Evolutionary conservation across 345 rosid species (phyloP), one percentile per base, ranked within the genome.

Genomic region (Salix dunnii): DNA sequence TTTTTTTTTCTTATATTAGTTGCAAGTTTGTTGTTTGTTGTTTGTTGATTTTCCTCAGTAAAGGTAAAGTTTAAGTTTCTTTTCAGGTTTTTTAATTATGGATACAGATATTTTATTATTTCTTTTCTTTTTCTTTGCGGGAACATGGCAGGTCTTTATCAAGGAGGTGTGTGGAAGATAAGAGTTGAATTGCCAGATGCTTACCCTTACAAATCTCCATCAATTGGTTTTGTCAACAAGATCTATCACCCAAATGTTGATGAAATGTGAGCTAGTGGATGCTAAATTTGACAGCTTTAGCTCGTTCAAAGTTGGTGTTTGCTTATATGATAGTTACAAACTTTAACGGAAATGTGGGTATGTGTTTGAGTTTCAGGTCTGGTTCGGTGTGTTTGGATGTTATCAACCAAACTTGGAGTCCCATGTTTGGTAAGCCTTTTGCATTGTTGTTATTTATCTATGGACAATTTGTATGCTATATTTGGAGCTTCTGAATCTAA

Each of bases 191-290:
- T 96, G 31, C 98, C 99, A 12, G 98, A 94, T 88, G 98, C 98
- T 85, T 96, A 96, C 89, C 99, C 99, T 33, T 94, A 94, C 71
- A 92, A 94, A 88, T 94, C 99, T 79, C 99, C 99, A 42, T 96
- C 99, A 33, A 84, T 96, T 77, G 97, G 97, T 71, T 96, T 96
- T 87, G 81, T 92, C 61, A 94, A 93, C 82, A 96, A 92, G 82
- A 94, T 96, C 67, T 94, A 96, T 85, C 99, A 96, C 82, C 99
- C 99, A 3, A 96, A 96, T 83, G 97, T 96, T 40, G 99, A 96
- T 88, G 99, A 96, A 85, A 88, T 91, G 98, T 94, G 82, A 91
- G 98, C 84, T 74, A 46, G 16, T 78, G 33, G 51, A 48, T 72
- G 36, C 68, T 36, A 48, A 76, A 66, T 65, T 68, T 40, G 35